Percentiles rank a stretch among this genome's conserved stretches.
phyloP scores from a whole-genome alignment of 2,329 filamentous ascomycete genomes.

The Fusarium penzigii region DNA sequence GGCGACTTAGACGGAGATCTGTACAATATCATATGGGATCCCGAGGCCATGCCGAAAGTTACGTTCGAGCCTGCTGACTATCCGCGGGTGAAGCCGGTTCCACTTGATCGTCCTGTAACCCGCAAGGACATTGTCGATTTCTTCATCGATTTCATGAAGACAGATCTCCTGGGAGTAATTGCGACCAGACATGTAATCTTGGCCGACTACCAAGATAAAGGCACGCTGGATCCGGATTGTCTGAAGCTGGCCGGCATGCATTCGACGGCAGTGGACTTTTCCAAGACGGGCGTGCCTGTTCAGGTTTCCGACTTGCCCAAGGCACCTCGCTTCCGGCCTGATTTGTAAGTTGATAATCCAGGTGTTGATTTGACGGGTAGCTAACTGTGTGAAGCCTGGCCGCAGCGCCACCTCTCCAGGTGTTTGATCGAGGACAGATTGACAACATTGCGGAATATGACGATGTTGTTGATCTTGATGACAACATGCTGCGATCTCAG shows the following conservation, averaged over 20 bases:
- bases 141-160: constrained; percentile 76
- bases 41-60: constrained; percentile 42
- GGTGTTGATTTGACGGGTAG: accelerated
- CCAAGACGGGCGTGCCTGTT: constrained; percentile 69
- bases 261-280: constrained; percentile 74
- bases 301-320: constrained; percentile 45
- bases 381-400: constrained; percentile 40
- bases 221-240: constrained; percentile 56
- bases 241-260: constrained; percentile 60
- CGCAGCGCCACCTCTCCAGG: constrained; percentile 44
- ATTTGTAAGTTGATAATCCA: constrained; percentile 49
- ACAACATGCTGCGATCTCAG: constrained; percentile 43
- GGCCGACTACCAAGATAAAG: constrained; percentile 56
- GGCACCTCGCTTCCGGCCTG: constrained; percentile 45
- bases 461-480: constrained; percentile 41
- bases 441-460: constrained; percentile 29
- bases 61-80: constrained; percentile 69
- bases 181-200: constrained; percentile 64
- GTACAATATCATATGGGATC: constrained; percentile 78
- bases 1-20: constrained; percentile 84
- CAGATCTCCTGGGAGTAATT: constrained; percentile 66
- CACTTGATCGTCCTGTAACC: constrained; percentile 62
- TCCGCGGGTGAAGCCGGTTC: constrained; percentile 53
- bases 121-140: constrained; percentile 73
- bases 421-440: constrained; percentile 48